Evolutionary conservation across 164 flowering plant species (phyloP), one percentile per base, ranked within the genome.

Genomic region (Protea cynaroides): DNA sequence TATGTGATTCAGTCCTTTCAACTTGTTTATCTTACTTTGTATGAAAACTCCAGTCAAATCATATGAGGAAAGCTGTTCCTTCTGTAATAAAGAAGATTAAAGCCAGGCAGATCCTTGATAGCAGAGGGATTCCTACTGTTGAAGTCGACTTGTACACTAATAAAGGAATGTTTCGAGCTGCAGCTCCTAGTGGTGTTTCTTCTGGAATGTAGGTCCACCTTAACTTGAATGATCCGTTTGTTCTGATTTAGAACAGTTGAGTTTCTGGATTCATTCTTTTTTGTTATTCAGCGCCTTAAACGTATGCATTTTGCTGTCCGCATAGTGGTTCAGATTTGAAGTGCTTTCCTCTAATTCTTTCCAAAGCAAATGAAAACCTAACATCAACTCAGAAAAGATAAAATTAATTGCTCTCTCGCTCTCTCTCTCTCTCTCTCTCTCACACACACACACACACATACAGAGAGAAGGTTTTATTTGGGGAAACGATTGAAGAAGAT

Each of bases 81-180:
- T 87, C 96, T 0, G 96, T 79, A 76, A 92, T 92, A 57, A 95
- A 96, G 49, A 92, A 86, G 83, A 69, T 95, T 7, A 92, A 78
- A 71, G 99, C 92, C 38, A 75, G 99, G 69, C 99, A 92, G 75
- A 87, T 95, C 61, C 83, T 95, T 2, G 99, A 95, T 56, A 89
- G 99, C 71, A 78, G 97, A 80, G 99, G 99, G 49, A 79, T 89
- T 75, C 99, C 99, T 17, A 95, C 97, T 12, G 91, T 95, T 56
- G 99, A 95, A 72, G 99, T 92, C 8, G 99, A 95, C 52, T 72
- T 95, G 65, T 67, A 72, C 67, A 92, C 99, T 11, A 92, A 92
- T 66, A 95, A 92, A 76, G 99, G 97, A 52, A 70, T 84, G 79
- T 92, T 86, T 55, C 89, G 97, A 17, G 97, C 97, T 74, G 86